phyloP scores from a whole-genome alignment of 2,329 filamentous ascomycete genomes.

The Tolypocladium cylindrosporum region DNA sequence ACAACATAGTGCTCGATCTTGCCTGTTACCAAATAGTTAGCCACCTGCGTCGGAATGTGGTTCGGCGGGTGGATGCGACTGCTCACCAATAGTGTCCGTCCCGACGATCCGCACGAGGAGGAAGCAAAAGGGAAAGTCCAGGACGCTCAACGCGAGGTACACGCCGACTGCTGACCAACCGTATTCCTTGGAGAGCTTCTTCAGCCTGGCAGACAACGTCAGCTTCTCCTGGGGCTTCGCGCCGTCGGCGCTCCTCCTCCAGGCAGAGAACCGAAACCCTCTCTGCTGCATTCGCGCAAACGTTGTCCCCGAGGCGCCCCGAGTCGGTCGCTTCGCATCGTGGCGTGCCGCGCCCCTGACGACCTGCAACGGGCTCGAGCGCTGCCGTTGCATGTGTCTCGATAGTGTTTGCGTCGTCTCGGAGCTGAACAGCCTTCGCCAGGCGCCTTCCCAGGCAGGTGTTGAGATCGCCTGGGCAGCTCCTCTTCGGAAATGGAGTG shows the following conservation, averaged over 20 bases:
- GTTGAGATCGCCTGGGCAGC: conserved; percentile 10
- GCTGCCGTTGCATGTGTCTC: neutral
- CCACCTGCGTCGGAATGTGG: neutral
- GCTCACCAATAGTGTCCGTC: conserved; percentile 70
- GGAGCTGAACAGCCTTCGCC: conserved; percentile 17
- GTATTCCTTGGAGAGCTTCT: conserved; percentile 82
- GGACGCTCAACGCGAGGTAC: conserved; percentile 69
- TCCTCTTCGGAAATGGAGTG: conserved; percentile 9
- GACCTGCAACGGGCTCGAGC: neutral
- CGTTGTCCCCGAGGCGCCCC: conserved; percentile 8
- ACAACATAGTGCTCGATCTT: conserved; percentile 59
- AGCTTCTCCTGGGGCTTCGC: conserved; percentile 17
- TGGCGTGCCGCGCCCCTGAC: conserved; percentile 1
- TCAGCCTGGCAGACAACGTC: conserved; percentile 61
- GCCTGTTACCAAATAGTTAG: conserved; percentile 26
- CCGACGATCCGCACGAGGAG: conserved; percentile 74
- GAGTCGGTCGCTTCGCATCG: conserved; percentile 2
- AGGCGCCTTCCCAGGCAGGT: conserved; percentile 15
- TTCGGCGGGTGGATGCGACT: neutral
- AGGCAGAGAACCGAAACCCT: conserved; percentile 24
- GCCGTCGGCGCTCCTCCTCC: conserved; percentile 16
- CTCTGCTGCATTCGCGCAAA: conserved; percentile 11
- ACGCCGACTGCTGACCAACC: conserved; percentile 91
- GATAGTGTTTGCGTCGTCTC: conserved; percentile 10
- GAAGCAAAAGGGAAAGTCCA: conserved; percentile 96